These are phyloP conservation scores for Hypoxylon sp. DNA, from an alignment of 2,329 filamentous ascomycete species.

Conservation along the genomic window DNA sequence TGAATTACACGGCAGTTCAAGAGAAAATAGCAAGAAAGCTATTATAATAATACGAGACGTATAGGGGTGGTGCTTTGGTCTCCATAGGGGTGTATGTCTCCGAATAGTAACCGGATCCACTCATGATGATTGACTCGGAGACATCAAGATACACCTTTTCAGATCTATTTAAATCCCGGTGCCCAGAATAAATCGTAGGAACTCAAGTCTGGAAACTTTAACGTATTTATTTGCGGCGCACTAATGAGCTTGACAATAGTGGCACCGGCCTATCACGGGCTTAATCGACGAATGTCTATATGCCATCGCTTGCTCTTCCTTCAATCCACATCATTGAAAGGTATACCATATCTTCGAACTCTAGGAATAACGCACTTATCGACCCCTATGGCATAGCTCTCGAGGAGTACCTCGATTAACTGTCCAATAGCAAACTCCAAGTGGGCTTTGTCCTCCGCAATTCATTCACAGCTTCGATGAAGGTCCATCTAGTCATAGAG, in stretches of 20 bases:
- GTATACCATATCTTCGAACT: neutral
- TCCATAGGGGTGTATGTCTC: neutral
- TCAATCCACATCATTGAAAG: neutral
- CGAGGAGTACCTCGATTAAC: neutral
- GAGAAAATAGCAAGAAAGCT: neutral
- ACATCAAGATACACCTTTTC: neutral
- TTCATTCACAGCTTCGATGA: slow-evolving; percentile 27
- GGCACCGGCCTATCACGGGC: slow-evolving; percentile 2
- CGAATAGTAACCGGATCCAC: neutral
- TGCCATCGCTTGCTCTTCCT: slow-evolving; percentile 11
- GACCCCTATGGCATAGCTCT: neutral
- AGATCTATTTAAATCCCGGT: neutral
- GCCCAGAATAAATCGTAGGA: neutral
- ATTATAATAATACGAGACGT: neutral
- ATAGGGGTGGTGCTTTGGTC: neutral
- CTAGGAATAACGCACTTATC: neutral
- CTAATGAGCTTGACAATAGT: neutral
- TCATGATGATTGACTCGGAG: slow-evolving; percentile 1
- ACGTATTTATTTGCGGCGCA: slow-evolving; percentile 4
- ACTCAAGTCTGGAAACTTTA: neutral
- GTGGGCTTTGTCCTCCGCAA: neutral
- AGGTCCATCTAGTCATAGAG: slow-evolving; percentile 69
- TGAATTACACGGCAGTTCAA: neutral
- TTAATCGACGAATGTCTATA: slow-evolving; percentile 7
- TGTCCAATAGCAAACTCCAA: neutral